Evolutionary conservation across 305 asterid genomes (phyloP), one percentile per base, ranked within the genome.

Genomic region (Lippia alba): DNA sequence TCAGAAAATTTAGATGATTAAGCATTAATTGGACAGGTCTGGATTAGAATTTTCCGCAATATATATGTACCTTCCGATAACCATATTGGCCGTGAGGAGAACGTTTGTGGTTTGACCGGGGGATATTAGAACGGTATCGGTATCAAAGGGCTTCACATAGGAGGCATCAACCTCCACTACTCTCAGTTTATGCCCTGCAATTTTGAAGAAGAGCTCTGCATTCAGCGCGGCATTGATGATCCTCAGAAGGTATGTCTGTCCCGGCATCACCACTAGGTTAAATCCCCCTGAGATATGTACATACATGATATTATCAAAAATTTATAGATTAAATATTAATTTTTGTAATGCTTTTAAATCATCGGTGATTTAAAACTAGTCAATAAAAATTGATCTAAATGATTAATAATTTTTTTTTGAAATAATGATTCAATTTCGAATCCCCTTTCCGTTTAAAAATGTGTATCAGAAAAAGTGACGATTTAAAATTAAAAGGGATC

Each of bases 41-140:
- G n/a, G n/a, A n/a, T n/a, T n/a, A n/a, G n/a, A n/a, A n/a, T n/a
- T n/a, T n/a, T n/a, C n/a, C n/a, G n/a, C n/a, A n/a, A n/a, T n/a
- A n/a, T n/a, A n/a, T n/a, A 18, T 1, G 8, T 57, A 79, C 74
- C 73, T 76, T 20, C 56, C 91, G 2, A 48, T 48, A 8, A 8
- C 10, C 0, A 50, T 79, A 64, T 74, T 50, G 1, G 97, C 69
- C 2, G 75, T 53, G 40, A 91, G 17, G 9, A 91, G 77, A 61
- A 66, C 94, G 20, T 75, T 83, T 4, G 94, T 85, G 1, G 97
- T 91, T 66, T 91, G 97, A 12, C 97, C 96, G 0, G 96, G 94
- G 1, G 90, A 82, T 16, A 83, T 73, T 5, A 89, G 39, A 56
- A 87, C 62, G 12, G 86, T 68, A 8, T 85, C 80, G 5, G 84